A percentile compares a stretch with the other conserved stretches of the same genome.
phyloP scores from a whole-genome alignment of 2,329 filamentous ascomycete genomes.

The Ophiostoma fasciatum region DNA sequence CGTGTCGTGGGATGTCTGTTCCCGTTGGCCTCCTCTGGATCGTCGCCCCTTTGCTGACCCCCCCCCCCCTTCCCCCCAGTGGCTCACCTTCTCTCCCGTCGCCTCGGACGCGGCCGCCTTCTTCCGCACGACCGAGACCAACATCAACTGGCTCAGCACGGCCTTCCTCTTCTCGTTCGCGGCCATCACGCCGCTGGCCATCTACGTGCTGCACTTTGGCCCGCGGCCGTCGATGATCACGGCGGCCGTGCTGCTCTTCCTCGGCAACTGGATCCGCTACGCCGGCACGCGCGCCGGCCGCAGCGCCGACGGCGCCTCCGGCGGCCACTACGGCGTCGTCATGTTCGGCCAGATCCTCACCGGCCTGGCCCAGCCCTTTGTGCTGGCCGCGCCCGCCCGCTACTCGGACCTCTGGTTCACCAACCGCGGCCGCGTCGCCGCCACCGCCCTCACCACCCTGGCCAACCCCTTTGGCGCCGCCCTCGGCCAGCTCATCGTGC shows the following conservation, averaged over 20 bases:
- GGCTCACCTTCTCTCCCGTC: conserved; percentile 83
- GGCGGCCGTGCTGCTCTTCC: conserved; percentile 56
- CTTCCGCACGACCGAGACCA: conserved; percentile 58
- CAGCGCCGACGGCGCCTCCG: conserved; percentile 3
- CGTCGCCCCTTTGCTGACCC: neutral
- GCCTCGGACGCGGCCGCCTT: conserved; percentile 59
- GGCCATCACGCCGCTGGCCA: conserved; percentile 52
- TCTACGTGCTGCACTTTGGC: conserved; percentile 66
- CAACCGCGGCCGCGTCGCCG: conserved; percentile 64
- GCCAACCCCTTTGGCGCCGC: conserved; percentile 87
- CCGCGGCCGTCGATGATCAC: conserved; percentile 64
- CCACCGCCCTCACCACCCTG: conserved; percentile 70
- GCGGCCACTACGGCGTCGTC: conserved; percentile 57
- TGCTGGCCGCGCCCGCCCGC: conserved; percentile 72
- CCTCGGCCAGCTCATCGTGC: conserved; percentile 73
- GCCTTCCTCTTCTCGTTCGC: conserved; percentile 78
- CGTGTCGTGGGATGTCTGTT: conserved; percentile 85
- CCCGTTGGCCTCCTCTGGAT: neutral
- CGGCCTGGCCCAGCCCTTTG: conserved; percentile 82
- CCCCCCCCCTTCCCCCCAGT: conserved; percentile 34
- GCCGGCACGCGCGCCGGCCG: conserved; percentile 40
- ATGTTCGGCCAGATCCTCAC: conserved; percentile 89
- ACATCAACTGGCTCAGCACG: conserved; percentile 88
- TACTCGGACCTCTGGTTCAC: conserved; percentile 97
- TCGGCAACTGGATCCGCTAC: conserved; percentile 87